Conservation (phyloP, 495 filamentous ascomycete species). For the Rhypophila decipiens region DNA sequence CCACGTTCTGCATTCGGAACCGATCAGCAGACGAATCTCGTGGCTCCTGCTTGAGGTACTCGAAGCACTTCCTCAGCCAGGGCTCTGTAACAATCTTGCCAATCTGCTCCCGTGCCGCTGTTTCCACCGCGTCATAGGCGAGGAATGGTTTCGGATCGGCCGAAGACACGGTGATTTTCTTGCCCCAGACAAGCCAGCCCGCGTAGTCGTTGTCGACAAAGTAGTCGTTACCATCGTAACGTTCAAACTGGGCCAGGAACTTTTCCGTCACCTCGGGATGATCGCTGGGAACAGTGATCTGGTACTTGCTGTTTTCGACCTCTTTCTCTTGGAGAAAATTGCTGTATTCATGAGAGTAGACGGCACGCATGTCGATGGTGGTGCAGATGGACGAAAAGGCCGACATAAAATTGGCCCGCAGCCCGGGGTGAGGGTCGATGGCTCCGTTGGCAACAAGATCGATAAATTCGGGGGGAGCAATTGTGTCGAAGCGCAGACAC, state of each 20-base stretch:
- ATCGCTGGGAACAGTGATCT: slow-evolving; percentile 60
- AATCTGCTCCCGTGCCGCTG: slow-evolving; percentile 68
- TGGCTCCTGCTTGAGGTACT: slow-evolving; percentile 93
- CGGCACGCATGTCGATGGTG: slow-evolving; percentile 75
- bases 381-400: slow-evolving; percentile 76
- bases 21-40: slow-evolving; percentile 76
- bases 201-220: slow-evolving; percentile 89
- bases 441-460: slow-evolving; percentile 79
- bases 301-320: slow-evolving; percentile 64
- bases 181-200: slow-evolving; percentile 95
- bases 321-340: slow-evolving; percentile 78
- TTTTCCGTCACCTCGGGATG: slow-evolving; percentile 72
- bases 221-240: slow-evolving; percentile 68
- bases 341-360: slow-evolving; percentile 77
- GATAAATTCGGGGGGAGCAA: slow-evolving; percentile 73
- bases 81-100: slow-evolving; percentile 69
- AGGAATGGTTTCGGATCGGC: slow-evolving; percentile 62
- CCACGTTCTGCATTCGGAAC: slow-evolving; percentile 79
- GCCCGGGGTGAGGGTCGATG: slow-evolving; percentile 81
- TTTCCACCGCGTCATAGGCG: slow-evolving; percentile 80
- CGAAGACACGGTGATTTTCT: slow-evolving; percentile 70
- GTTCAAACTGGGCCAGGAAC: slow-evolving; percentile 71
- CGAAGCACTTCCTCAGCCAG: slow-evolving; percentile 86
- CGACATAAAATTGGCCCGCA: slow-evolving; percentile 73
- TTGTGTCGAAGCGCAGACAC: slow-evolving; percentile 79